Evolutionary conservation across 1,284 basidiomycete species (phyloP).

Genomic region (Neolentinus lepideus): DNA sequence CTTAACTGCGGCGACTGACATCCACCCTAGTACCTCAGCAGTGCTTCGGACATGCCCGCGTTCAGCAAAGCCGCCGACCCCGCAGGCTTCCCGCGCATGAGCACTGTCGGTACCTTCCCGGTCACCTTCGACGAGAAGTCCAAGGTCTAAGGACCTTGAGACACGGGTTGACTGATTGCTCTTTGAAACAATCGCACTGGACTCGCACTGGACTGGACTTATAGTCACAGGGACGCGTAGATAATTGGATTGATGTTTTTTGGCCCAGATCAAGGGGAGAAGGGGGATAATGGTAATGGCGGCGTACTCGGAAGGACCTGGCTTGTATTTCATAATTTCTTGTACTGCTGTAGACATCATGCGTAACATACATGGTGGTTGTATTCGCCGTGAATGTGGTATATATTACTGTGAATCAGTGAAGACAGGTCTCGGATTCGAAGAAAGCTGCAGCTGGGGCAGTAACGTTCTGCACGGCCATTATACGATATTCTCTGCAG

Average conservation of each 20-base stretch:
- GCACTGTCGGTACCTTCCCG: neutral
- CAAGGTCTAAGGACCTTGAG: neutral
- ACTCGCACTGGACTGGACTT: neutral
- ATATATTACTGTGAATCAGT: too few relatives aligned
- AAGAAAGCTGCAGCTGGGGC: too few relatives aligned
- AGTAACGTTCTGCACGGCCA: too few relatives aligned
- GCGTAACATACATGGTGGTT: neutral
- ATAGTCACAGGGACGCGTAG: neutral
- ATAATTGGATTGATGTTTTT: too few relatives aligned
- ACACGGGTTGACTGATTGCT: too few relatives aligned
- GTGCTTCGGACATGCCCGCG: conserved; percentile 17
- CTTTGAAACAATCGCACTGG: too few relatives aligned
- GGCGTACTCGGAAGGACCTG: neutral
- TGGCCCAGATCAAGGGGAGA: too few relatives aligned
- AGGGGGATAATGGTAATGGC: too few relatives aligned
- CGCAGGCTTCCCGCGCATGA: conserved; percentile 1
- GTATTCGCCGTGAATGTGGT: neutral
- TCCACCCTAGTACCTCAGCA: conserved; percentile 22
- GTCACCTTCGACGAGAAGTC: neutral
- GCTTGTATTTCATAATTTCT: neutral
- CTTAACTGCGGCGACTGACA: neutral
- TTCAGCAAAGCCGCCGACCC: conserved; percentile 1
- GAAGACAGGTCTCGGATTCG: too few relatives aligned
- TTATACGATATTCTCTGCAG: neutral
- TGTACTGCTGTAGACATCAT: neutral